Evolutionary conservation across 306 rosid genomes (phyloP).

Genomic region (Comarum palustre): DNA sequence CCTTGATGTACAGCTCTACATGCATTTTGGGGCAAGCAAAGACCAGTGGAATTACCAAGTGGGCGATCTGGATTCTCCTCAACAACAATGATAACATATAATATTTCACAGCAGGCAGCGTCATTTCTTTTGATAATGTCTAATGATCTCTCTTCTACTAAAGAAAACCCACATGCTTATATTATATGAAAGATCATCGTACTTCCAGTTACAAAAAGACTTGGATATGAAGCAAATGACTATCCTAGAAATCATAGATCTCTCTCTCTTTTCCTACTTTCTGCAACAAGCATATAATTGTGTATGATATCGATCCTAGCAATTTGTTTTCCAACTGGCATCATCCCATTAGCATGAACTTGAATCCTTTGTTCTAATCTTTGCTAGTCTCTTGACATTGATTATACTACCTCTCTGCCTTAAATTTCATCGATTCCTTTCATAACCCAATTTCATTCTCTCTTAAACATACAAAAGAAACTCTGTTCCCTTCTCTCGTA

Average conservation of each 20-base stretch:
- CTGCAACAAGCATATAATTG: conserved; percentile 13
- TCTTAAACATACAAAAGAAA: neutral
- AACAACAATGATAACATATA: conserved; percentile 11
- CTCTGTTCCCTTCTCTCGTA: conserved; percentile 7
- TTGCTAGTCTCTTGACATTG: conserved; percentile 28
- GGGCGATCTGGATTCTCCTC: conserved; percentile 15
- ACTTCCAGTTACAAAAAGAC: conserved; percentile 19
- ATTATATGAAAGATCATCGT: conserved; percentile 22
- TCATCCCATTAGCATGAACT: conserved; percentile 27
- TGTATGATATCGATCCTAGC: conserved; percentile 20
- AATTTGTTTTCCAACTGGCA: conserved; percentile 28
- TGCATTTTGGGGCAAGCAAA: conserved; percentile 4
- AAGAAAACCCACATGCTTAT: conserved; percentile 29
- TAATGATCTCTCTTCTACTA: conserved; percentile 13
- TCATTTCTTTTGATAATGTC: conserved; percentile 21
- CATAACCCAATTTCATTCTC: conserved; percentile 28
- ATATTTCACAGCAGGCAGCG: conserved; percentile 2
- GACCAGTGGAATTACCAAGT: neutral
- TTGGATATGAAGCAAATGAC: conserved; percentile 32
- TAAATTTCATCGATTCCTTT: conserved; percentile 10
- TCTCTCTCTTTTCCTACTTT: conserved; percentile 20
- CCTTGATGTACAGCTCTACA: conserved; percentile 11
- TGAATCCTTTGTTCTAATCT: conserved; percentile 23
- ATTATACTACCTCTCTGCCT: conserved; percentile 23
- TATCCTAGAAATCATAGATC: conserved; percentile 13